Evolutionary conservation across 768 basidiomycete genomes (phyloP).

Genomic region (Paxillus ammoniavirescens): DNA sequence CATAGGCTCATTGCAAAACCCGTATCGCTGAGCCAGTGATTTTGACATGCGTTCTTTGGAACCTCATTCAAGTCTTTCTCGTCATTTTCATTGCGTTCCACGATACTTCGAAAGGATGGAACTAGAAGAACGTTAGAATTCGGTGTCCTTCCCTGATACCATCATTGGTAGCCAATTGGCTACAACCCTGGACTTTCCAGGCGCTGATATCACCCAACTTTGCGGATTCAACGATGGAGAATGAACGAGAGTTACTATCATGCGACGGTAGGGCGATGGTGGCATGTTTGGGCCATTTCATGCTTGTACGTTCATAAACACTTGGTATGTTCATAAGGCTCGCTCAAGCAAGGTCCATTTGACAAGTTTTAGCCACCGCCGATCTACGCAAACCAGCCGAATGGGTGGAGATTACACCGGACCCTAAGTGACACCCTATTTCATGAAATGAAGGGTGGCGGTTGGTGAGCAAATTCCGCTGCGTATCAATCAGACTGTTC

Average conservation of each 20-base stretch:
- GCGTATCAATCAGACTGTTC: slow-evolving; percentile 8
- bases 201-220: slow-evolving; percentile 3
- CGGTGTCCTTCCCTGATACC: not conserved
- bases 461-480: slow-evolving; percentile 12
- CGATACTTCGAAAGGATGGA: slow-evolving; percentile 13
- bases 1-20: slow-evolving; percentile 3
- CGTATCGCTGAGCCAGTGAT: slow-evolving; percentile 4
- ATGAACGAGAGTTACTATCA: slow-evolving; percentile 2
- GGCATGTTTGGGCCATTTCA: slow-evolving; percentile 15
- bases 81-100: slow-evolving; percentile 4
- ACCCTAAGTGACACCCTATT: slow-evolving; percentile 19
- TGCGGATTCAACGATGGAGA: slow-evolving; percentile 7
- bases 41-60: slow-evolving; percentile 10
- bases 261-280: slow-evolving; percentile 15
- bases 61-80: slow-evolving; percentile 5
- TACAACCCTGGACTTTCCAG: slow-evolving; percentile 5
- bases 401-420: slow-evolving; percentile 17
- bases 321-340: not conserved
- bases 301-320: slow-evolving; percentile 11
- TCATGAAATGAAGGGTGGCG: slow-evolving; percentile 18
- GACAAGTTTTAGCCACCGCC: slow-evolving; percentile 19
- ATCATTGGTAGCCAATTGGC: slow-evolving; percentile 2
- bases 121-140: slow-evolving; percentile 9
- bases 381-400: slow-evolving; percentile 13
- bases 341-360: slow-evolving; percentile 10